Evolutionary conservation across 805 yeast genomes (phyloP), one percentile per base, ranked within the genome.

Genomic region (Geotrichum ghanense): DNA sequence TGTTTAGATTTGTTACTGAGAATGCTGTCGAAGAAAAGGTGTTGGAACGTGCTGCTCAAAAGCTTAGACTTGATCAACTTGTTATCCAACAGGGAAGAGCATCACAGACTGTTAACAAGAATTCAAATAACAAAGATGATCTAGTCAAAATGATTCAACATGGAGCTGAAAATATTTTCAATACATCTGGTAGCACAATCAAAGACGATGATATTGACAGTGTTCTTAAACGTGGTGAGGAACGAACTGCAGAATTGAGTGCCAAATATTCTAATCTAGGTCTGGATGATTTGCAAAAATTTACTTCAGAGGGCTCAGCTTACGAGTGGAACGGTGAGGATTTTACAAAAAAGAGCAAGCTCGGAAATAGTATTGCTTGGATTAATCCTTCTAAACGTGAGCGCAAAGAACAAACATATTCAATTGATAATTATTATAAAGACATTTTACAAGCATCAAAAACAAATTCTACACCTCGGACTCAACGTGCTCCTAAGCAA

Each of bases 1-100:
- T 90, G 17, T 90, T 75, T 61, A 70, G 98, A 52, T 86, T 90
- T 65, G 94, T 90, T 23, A 90, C 97, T 2, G 97, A 90, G 59
- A 83, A 88, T 63, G 97, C 98, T 1, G 87, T 90, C 56, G 98
- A 90, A 60, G 98, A 90, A 63, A 90, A 90, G 56, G 96, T 90
- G 17, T 72, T 90, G 47, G 97, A 90, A 59, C 73, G 96, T 51
- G 98, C 98, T 1, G 94, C 97, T 0, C 97, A 90, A 58, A 90
- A 90, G 57, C 70, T 90, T 51, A 72, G 97, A 50, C 72, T 90
- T 49, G 98, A 90, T 63, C 97, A 90, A 59, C 74, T 90, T 53
- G 98, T 90, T 44, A 90, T 90, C 54, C 98, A 90, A 61, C 97
- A 90, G 60, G 95, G 94, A 5, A 69, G 89, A 51, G 45, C 55